Conservation (phyloP, 2,329 filamentous ascomycete genomes). For the Fusarium subtropicale region DNA sequence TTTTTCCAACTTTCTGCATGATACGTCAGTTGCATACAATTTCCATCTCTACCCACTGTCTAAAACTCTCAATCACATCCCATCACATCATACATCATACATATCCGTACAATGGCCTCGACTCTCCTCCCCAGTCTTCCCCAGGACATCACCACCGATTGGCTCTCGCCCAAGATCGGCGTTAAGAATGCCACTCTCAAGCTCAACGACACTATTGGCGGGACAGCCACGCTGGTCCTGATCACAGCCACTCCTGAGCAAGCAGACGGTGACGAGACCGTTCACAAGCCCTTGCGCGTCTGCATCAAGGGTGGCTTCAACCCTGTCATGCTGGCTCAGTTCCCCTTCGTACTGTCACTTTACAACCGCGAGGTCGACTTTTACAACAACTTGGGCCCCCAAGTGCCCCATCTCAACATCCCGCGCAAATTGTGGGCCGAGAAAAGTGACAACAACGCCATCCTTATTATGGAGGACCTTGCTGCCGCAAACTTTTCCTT, state of each 20-base stretch:
- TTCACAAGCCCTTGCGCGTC: background rate
- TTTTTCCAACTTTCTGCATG: background rate
- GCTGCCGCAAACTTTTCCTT: constrained; percentile 10
- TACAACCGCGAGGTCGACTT: constrained; percentile 24
- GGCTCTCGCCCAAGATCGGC: constrained; percentile 19
- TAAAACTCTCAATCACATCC: background rate
- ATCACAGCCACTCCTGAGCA: constrained; percentile 6
- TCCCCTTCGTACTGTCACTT: constrained; percentile 22
- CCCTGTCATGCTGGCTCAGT: constrained; percentile 9
- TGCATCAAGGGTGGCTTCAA: constrained; percentile 30
- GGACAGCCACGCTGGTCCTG: constrained; percentile 17
- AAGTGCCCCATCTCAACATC: constrained; percentile 22
- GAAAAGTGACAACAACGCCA: constrained; percentile 16
- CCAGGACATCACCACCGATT: constrained; percentile 15
- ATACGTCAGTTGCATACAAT: background rate
- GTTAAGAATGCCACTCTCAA: constrained; percentile 18
- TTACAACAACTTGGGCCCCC: constrained; percentile 20
- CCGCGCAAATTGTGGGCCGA: constrained; percentile 20
- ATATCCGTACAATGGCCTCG: background rate
- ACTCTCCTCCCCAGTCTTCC: constrained; percentile 2
- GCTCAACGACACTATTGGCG: constrained; percentile 12
- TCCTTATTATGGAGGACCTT: constrained; percentile 24
- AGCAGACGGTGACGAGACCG: background rate
- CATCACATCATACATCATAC: background rate
- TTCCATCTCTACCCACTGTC: background rate